These are phyloP conservation scores for Nevesoporus exiguus DNA, from an alignment of 768 basidiomycete species.

Conservation along the genomic window DNA sequence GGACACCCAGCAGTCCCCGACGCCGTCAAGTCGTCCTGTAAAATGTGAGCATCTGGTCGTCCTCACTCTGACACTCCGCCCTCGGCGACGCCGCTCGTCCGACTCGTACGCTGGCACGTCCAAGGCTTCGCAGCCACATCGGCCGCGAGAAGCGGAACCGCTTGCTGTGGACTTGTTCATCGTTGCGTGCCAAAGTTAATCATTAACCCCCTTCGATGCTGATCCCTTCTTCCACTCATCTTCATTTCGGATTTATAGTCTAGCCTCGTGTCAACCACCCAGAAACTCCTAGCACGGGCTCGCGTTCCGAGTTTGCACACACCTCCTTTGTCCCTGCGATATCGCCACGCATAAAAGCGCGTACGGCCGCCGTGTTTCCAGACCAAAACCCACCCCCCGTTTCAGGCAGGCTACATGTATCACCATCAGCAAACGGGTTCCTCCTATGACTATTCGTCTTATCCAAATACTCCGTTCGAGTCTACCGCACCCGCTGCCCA, in stretches of 20 bases:
- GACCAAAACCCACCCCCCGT: conserved; percentile 38
- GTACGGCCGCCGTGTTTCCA: conserved; percentile 17
- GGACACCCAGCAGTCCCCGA: conserved; percentile 11
- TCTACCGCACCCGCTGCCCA: conserved; percentile 27
- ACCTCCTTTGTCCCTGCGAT: conserved; percentile 26
- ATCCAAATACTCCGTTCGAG: conserved; percentile 32
- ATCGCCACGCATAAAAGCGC: conserved; percentile 32
- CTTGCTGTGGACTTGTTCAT: conserved; percentile 22
- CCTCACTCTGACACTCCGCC: conserved; percentile 5
- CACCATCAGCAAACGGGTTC: conserved; percentile 42
- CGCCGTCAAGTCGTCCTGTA: conserved; percentile 1
- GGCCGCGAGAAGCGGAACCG: conserved; percentile 28
- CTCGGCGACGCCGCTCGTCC: too few relatives aligned
- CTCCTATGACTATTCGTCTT: conserved; percentile 51
- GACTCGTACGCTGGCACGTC: background rate
- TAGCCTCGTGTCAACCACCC: conserved; percentile 33
- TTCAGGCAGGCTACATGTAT: conserved; percentile 54
- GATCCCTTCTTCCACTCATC: conserved; percentile 33
- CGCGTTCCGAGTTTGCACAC: conserved; percentile 28
- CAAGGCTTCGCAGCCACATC: conserved; percentile 17
- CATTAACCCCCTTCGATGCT: conserved; percentile 33
- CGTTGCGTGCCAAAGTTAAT: conserved; percentile 31
- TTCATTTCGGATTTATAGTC: conserved; percentile 37
- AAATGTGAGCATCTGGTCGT: conserved; percentile 22
- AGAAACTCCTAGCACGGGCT: conserved; percentile 30